Conservation (phyloP, 371 early-diverging fungal species). For the Apophysomyces ossiformis region DNA sequence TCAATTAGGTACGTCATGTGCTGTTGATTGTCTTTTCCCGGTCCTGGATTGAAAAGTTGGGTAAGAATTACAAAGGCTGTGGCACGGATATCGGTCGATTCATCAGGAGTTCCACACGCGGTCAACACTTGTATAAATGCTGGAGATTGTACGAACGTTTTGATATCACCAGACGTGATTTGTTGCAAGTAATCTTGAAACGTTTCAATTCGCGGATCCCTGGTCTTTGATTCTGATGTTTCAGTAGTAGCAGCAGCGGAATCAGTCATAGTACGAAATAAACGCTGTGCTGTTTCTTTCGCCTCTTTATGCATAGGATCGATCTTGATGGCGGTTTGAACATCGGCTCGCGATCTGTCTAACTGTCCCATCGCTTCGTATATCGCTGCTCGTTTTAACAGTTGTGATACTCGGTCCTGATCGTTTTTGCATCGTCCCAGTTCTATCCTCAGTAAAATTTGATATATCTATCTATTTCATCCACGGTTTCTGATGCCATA, state of each 20-base stretch:
- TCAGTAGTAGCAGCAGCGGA: not conserved
- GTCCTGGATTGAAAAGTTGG: constrained; percentile 36
- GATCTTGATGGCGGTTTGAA: constrained; percentile 39
- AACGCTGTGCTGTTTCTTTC: constrained; percentile 28
- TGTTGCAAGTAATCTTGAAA: constrained; percentile 28
- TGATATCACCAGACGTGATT: constrained; percentile 22
- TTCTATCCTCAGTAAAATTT: constrained; percentile 10
- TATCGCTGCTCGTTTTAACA: constrained; percentile 42
- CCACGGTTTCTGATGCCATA: not conserved
- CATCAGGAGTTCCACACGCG: constrained; percentile 36
- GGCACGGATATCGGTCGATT: constrained; percentile 31
- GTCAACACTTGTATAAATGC: constrained; percentile 38
- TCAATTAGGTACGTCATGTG: constrained; percentile 36
- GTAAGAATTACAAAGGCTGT: constrained; percentile 48
- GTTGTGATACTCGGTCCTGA: constrained; percentile 18
- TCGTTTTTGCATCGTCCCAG: constrained; percentile 25
- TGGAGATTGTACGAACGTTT: constrained; percentile 30
- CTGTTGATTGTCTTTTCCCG: constrained; percentile 32
- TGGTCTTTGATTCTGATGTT: not conserved
- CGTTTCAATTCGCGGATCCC: constrained; percentile 15
- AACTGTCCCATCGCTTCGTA: constrained; percentile 34
- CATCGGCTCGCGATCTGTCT: constrained; percentile 42
- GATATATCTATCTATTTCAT: not conserved
- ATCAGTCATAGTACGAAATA: not conserved
- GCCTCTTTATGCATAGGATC: constrained; percentile 42